These are phyloP conservation scores for Castanopsis chinensis DNA, from an alignment of 306 rosid species.

Conservation along the genomic window DNA sequence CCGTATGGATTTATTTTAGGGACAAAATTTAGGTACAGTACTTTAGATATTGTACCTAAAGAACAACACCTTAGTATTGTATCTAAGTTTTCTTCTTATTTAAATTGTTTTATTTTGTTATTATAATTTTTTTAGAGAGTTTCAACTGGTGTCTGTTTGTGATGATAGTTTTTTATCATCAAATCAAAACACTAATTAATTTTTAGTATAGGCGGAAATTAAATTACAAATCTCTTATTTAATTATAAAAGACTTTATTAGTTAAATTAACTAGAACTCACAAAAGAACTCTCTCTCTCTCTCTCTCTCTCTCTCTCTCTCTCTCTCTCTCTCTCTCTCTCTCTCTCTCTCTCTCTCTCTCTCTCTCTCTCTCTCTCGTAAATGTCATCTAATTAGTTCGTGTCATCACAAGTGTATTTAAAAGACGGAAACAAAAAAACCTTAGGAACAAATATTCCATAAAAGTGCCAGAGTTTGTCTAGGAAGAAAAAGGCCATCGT, in stretches of 20 bases:
- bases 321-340: too few relatives aligned
- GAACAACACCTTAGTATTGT: too few relatives aligned
- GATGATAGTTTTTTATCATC: fast-evolving
- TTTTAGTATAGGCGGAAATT: fast-evolving
- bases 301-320: too few relatives aligned
- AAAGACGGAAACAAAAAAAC: neutral
- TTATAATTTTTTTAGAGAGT: too few relatives aligned
- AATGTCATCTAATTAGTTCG: neutral
- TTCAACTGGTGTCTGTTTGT: fast-evolving
- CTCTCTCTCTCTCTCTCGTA: neutral
- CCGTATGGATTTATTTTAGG: neutral
- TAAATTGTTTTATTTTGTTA: slow-evolving; percentile 17
- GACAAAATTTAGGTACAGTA: too few relatives aligned
- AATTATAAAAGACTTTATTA: too few relatives aligned
- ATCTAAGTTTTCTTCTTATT: neutral
- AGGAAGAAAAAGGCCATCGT: neutral
- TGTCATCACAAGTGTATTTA: neutral
- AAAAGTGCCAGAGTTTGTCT: neutral
- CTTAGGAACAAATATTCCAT: neutral
- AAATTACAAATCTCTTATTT: too few relatives aligned
- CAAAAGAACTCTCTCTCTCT: too few relatives aligned
- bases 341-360: too few relatives aligned
- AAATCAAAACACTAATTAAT: fast-evolving
- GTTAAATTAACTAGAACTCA: too few relatives aligned
- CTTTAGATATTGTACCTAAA: too few relatives aligned